phyloP scores from a whole-genome alignment of 1,284 basidiomycete genomes.

The Erythrobasidium hasegawianum region DNA sequence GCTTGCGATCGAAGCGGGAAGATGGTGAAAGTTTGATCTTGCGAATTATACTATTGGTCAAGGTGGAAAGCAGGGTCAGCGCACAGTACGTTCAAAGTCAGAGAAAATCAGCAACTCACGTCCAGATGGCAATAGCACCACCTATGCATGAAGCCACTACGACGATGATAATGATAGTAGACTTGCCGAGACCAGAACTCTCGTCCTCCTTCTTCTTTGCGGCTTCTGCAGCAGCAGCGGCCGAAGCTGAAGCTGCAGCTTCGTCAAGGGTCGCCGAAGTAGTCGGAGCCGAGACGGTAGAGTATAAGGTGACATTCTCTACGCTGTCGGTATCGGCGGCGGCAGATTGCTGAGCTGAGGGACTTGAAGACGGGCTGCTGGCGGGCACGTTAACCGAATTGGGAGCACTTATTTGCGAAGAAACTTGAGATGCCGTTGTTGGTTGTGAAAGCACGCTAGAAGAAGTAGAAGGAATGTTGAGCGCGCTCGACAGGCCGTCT shows the following conservation, averaged over 20 bases:
- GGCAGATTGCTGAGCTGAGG: too few relatives aligned
- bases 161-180: slow-evolving; percentile 32
- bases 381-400: too few relatives aligned
- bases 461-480: neutral
- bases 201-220: neutral
- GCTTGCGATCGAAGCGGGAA: slow-evolving; percentile 22
- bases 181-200: slow-evolving; percentile 15
- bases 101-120: slow-evolving; percentile 15
- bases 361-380: too few relatives aligned
- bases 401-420: neutral
- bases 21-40: slow-evolving; percentile 30
- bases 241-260: slow-evolving; percentile 10
- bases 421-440: neutral
- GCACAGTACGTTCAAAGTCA: neutral
- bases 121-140: slow-evolving; percentile 34
- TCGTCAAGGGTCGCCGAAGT: neutral
- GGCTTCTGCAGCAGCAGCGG: slow-evolving; percentile 1
- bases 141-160: slow-evolving; percentile 28
- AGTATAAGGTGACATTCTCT: neutral
- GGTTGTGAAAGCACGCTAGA: neutral
- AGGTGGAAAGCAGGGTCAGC: neutral
- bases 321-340: neutral
- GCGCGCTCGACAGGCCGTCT: neutral
- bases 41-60: slow-evolving; percentile 24
- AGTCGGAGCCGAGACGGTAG: neutral